These are phyloP conservation scores for Strigomonas oncopelti DNA, from an alignment of 208 protist species.

Conservation along the genomic window DNA sequence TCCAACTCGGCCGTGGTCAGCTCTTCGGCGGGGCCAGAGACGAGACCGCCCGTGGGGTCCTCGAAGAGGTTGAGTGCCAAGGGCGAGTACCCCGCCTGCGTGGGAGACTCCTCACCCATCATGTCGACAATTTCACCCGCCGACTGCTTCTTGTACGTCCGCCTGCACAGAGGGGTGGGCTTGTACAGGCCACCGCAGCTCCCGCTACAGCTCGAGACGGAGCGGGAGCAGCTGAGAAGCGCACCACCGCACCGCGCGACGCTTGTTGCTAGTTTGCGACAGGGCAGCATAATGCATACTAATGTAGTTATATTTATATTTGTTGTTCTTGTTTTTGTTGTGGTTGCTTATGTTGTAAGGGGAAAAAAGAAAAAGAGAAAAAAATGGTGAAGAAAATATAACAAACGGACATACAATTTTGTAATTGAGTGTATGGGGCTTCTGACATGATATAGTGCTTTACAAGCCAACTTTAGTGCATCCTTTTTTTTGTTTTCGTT, in stretches of 20 bases:
- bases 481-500: no score
- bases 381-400: background rate
- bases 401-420: no score
- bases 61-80: conserved; percentile 76
- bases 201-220: background rate
- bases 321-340: background rate
- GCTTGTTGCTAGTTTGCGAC: background rate
- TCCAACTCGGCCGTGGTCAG: conserved; percentile 64
- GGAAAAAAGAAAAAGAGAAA: background rate
- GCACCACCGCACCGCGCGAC: background rate
- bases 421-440: no score
- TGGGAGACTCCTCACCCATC: conserved; percentile 7
- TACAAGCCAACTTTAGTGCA: background rate
- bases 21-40: conserved; percentile 64
- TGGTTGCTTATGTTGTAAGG: background rate
- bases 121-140: conserved; percentile 10
- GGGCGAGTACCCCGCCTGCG: conserved; percentile 14
- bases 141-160: background rate
- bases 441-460: no score
- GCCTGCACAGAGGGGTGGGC: background rate
- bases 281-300: background rate
- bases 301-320: no score
- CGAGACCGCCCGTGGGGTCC: conserved; percentile 81
- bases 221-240: background rate
- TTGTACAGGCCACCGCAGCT: background rate